Evolutionary conservation across 2,329 filamentous ascomycete species (phyloP).

Genomic region (Aspergillus sergii): DNA sequence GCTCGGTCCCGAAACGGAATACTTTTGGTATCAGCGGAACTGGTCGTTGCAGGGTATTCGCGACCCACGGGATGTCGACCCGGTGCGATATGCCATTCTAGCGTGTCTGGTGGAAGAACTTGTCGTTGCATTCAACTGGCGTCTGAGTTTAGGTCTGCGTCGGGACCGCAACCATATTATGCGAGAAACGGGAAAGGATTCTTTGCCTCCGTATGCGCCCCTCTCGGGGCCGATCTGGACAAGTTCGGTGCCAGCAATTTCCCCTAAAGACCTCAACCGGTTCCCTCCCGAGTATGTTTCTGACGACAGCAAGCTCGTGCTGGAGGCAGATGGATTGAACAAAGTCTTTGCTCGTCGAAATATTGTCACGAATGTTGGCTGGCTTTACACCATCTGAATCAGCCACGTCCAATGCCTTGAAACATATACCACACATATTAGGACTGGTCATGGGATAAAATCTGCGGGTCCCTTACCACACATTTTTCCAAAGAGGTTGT

Average conservation of each 20-base stretch:
- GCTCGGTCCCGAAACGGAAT: slow-evolving; percentile 28
- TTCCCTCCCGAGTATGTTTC: slow-evolving; percentile 18
- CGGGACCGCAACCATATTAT: slow-evolving; percentile 27
- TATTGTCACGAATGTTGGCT: slow-evolving; percentile 30
- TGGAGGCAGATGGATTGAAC: slow-evolving; percentile 23
- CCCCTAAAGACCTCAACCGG: slow-evolving; percentile 9
- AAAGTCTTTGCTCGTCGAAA: slow-evolving; percentile 26
- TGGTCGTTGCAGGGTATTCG: slow-evolving; percentile 27
- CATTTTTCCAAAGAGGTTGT: no score
- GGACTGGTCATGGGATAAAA: neutral
- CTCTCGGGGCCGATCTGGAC: slow-evolving; percentile 24
- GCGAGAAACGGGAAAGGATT: slow-evolving; percentile 25
- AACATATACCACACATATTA: neutral
- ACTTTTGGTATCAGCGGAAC: slow-evolving; percentile 25
- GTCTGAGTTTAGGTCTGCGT: slow-evolving; percentile 28
- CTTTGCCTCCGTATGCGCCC: slow-evolving; percentile 25
- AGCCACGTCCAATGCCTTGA: neutral
- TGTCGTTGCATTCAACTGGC: slow-evolving; percentile 28
- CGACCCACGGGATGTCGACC: slow-evolving; percentile 29
- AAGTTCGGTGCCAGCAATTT: slow-evolving; percentile 17
- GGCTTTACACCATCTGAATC: slow-evolving; percentile 24
- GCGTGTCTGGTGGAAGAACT: slow-evolving; percentile 29
- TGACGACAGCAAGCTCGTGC: slow-evolving; percentile 21
- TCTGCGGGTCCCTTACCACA: neutral
- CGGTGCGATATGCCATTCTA: slow-evolving; percentile 31